Evolutionary conservation across 2,329 filamentous ascomycete species (phyloP).

Genomic region (Xylaria hypoxylon): DNA sequence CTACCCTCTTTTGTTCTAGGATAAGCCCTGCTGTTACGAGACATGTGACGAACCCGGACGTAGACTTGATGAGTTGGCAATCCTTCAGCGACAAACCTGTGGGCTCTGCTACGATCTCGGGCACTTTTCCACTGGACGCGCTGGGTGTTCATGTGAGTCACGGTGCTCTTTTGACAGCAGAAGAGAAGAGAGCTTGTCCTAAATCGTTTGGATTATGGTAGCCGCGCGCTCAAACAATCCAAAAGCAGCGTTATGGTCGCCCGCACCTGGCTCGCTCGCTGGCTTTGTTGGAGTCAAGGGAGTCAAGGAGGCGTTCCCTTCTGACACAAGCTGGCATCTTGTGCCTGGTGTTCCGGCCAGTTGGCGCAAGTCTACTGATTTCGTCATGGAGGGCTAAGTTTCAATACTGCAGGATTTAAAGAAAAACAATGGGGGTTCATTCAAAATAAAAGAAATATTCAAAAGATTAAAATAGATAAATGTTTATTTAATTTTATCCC

Average conservation of each 20-base stretch:
- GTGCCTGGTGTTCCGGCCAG: conserved; percentile 39
- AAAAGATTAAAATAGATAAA: background rate
- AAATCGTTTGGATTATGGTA: conserved; percentile 15
- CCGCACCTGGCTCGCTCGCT: conserved; percentile 29
- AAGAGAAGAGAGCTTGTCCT: conserved; percentile 11
- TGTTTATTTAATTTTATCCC: conserved; percentile 6
- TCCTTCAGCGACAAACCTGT: conserved; percentile 35
- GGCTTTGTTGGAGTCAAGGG: too few relatives aligned
- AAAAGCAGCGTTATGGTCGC: conserved; percentile 29
- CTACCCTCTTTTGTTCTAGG: conserved; percentile 16
- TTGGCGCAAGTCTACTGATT: conserved; percentile 37
- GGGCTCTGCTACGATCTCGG: conserved; percentile 22
- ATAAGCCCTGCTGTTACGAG: conserved; percentile 38
- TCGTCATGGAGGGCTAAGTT: conserved; percentile 31
- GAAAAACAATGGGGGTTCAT: background rate
- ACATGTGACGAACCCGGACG: conserved; percentile 40
- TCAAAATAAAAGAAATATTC: background rate
- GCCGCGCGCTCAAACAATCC: conserved; percentile 30
- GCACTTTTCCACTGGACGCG: conserved; percentile 19
- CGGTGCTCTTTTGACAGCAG: conserved; percentile 25
- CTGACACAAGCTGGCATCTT: conserved; percentile 37
- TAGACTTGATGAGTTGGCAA: conserved; percentile 42
- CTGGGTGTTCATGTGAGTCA: conserved; percentile 40
- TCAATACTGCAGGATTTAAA: conserved; percentile 17
- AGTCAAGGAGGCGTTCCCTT: conserved; percentile 33